Conservation (phyloP, 2,329 filamentous ascomycete species). For the Boeremia lycopersici region DNA sequence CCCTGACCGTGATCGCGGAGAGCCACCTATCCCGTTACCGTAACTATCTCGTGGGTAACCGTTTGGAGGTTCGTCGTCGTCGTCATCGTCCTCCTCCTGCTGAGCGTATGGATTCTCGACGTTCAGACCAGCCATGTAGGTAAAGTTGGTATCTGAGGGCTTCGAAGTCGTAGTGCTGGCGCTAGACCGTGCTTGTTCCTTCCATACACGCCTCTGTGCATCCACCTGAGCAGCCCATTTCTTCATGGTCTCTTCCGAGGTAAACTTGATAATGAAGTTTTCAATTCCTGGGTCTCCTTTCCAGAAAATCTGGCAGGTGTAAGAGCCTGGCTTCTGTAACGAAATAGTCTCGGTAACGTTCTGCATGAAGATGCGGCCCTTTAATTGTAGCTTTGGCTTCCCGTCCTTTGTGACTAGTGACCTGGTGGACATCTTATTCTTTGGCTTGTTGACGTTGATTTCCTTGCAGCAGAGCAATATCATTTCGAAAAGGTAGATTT, state of each 20-base stretch:
- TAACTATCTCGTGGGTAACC: slow-evolving; percentile 54
- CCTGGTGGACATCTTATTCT: slow-evolving; percentile 72
- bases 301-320: slow-evolving; percentile 98
- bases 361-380: slow-evolving; percentile 98
- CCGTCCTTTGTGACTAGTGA: slow-evolving; percentile 71
- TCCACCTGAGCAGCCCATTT: slow-evolving; percentile 88
- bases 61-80: slow-evolving; percentile 51
- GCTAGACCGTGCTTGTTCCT: slow-evolving; percentile 58
- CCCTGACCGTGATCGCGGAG: slow-evolving; percentile 75
- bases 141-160: slow-evolving; percentile 74
- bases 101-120: slow-evolving; percentile 84
- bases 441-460: slow-evolving; percentile 80
- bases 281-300: slow-evolving; percentile 95
- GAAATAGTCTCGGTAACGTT: slow-evolving; percentile 96
- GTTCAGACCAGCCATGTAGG: slow-evolving; percentile 74
- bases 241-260: slow-evolving; percentile 88
- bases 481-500: slow-evolving; percentile 95
- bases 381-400: slow-evolving; percentile 82
- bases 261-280: slow-evolving; percentile 93
- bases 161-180: slow-evolving; percentile 55
- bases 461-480: slow-evolving; percentile 98
- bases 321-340: slow-evolving; percentile 84
- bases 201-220: slow-evolving; percentile 66
- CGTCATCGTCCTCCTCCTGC: slow-evolving; percentile 63
- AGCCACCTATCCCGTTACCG: slow-evolving; percentile 73